Base-by-base conservation (phyloP, 352 stramenopile species). In the Phytophthora rubi region DNA sequence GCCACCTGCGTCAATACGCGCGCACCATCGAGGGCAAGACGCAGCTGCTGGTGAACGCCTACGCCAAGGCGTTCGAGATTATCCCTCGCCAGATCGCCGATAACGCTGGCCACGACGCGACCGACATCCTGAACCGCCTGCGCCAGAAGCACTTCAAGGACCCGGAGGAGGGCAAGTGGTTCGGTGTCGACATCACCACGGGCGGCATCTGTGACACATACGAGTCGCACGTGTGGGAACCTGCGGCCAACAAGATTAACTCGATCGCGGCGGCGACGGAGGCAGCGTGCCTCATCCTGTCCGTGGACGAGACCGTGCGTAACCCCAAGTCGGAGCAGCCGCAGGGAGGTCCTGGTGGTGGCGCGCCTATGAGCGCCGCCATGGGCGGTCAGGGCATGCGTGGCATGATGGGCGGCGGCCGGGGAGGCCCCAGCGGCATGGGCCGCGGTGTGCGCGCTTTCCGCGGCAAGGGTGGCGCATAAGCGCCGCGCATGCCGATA, bases 161-260 rank as follows among this genome's bases (percentile, higher is more conserved):
- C 71, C 83, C 89, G 5, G 90, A 91, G n/a, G 82, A 92, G 59
- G 93, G 90, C 71, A 97, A 94, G 65, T 99, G 98, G 98, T 99
- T 98, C 70, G 98, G 98, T 62, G 97, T 99, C 28, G 97, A 99
- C 80, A 98, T 99, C 68, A 94, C 98, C 75, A 91, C 92, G n/a
- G 97, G 97, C 62, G 93, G 89, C 72, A 98, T 99, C 62, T 98
- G 96, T 73, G 96, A 99, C 88, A 99, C 98, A 49, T 98, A 99
- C 68, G 90, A 98, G 68, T 91, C 89, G 28, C 93, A 98, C 59
- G 97, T 99, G 65, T 99, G 98, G 98, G 98, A 99, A 88, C 98
- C 98, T 8, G 95, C 92, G n/a, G 91, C 98, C 64, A 99, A 99
- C 88, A 99, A 99, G 78, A 97, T 97, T 68, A 99, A 99, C 83